Percentiles rank a stretch among this genome's conserved stretches.
Conservation (phyloP, 2,329 filamentous ascomycete species). For the Cladosporium sp. region DNA sequence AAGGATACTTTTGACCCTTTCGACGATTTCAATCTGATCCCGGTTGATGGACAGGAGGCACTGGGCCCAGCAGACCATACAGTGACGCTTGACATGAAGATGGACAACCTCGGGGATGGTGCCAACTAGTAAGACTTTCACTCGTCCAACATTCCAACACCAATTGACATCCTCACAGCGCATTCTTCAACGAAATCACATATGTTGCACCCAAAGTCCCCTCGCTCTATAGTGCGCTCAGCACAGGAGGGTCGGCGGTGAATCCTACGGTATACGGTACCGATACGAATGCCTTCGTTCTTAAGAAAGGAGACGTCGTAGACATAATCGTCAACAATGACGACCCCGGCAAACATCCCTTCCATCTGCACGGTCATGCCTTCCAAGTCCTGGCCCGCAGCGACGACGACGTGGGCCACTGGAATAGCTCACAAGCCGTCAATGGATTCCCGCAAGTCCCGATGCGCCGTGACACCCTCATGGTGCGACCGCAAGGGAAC, state of each 20-base stretch:
- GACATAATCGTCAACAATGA: conserved; percentile 73
- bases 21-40: conserved; percentile 67
- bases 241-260: conserved; percentile 46
- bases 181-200: conserved; percentile 64
- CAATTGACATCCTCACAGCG: conserved; percentile 24
- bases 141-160: neutral
- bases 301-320: conserved; percentile 61
- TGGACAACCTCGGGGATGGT: conserved; percentile 63
- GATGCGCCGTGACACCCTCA: conserved; percentile 49
- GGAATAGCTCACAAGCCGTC: conserved; percentile 27
- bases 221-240: conserved; percentile 62
- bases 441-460: conserved; percentile 25
- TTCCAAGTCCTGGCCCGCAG: conserved; percentile 55
- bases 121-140: conserved; percentile 51
- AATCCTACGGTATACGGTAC: conserved; percentile 43
- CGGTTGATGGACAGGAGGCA: conserved; percentile 58
- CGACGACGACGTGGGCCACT: conserved; percentile 28
- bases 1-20: conserved; percentile 60
- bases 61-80: conserved; percentile 56
- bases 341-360: conserved; percentile 64
- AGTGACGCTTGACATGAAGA: conserved; percentile 54
- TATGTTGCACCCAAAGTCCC: conserved; percentile 72
- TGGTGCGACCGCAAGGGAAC: conserved; percentile 49
- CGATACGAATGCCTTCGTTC: conserved; percentile 54
- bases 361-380: conserved; percentile 69